phyloP scores from a whole-genome alignment of 1,284 basidiomycete species.

The Agroathelia rolfsii region DNA sequence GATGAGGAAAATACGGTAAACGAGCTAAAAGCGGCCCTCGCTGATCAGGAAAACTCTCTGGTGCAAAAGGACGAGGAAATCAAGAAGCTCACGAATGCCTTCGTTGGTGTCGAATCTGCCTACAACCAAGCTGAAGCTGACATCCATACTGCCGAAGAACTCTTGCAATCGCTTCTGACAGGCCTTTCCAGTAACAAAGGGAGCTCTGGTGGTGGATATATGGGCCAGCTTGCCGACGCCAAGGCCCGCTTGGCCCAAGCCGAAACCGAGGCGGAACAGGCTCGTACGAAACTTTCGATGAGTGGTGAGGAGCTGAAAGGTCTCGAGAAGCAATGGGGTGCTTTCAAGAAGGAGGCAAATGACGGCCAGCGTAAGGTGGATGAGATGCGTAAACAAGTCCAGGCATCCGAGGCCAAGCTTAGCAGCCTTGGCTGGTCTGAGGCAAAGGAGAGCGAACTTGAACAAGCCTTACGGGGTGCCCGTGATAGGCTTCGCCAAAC shows the following conservation, averaged over 20 bases:
- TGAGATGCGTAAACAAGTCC: conserved; percentile 50
- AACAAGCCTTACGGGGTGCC: conserved; percentile 48
- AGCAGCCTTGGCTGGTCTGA: conserved; percentile 71
- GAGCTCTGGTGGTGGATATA: conserved; percentile 78
- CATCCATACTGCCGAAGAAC: conserved; percentile 76
- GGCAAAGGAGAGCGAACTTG: conserved; percentile 64
- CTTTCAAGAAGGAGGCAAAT: conserved; percentile 75
- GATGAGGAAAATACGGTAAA: conserved; percentile 71
- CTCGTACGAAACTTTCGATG: conserved; percentile 70
- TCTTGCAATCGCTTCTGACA: conserved; percentile 92
- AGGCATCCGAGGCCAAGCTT: conserved; percentile 44
- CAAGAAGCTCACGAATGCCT: conserved; percentile 47
- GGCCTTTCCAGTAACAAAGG: conserved; percentile 69
- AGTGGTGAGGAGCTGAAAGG: conserved; percentile 73
- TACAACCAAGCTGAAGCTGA: conserved; percentile 58
- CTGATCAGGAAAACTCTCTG: conserved; percentile 52
- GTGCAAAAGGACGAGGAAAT: conserved; percentile 52
- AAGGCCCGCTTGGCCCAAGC: conserved; percentile 69
- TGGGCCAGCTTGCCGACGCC: conserved; percentile 93
- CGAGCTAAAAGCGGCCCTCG: conserved; percentile 44
- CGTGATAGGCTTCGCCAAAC: conserved; percentile 49
- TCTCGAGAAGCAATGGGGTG: conserved; percentile 75
- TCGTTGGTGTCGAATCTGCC: conserved; percentile 64
- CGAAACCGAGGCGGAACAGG: conserved; percentile 80
- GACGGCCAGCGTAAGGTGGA: conserved; percentile 68